Evolutionary conservation across 768 basidiomycete species (phyloP).

Genomic region (Dentipellis sp.): DNA sequence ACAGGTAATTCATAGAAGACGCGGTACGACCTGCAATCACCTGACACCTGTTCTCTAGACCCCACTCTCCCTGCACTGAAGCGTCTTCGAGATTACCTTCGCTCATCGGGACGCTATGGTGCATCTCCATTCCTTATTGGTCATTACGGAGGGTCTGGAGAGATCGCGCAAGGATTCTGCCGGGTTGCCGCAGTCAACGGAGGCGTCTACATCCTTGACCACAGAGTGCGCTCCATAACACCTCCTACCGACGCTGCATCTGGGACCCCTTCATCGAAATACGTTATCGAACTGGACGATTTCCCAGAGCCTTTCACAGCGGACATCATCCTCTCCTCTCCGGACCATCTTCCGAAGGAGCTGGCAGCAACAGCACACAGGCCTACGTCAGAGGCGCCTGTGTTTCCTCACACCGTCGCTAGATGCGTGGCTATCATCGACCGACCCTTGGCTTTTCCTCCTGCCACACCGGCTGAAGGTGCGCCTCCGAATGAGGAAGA

Average conservation of each 20-base stretch:
- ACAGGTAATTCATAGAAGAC: constrained; percentile 35
- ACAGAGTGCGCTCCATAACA: constrained; percentile 26
- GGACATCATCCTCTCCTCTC: constrained; percentile 45
- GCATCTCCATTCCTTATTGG: constrained; percentile 85
- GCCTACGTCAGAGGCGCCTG: neutral
- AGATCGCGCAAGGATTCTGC: constrained; percentile 86
- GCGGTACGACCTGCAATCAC: neutral
- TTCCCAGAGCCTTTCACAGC: constrained; percentile 51
- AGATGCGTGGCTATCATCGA: constrained; percentile 45
- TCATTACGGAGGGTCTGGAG: constrained; percentile 89
- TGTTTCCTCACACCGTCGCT: constrained; percentile 24
- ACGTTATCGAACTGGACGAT: constrained; percentile 44
- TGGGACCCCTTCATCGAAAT: constrained; percentile 15
- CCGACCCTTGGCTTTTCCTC: constrained; percentile 24
- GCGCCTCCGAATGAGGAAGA: constrained; percentile 15
- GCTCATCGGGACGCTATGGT: constrained; percentile 80
- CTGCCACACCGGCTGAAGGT: constrained; percentile 23
- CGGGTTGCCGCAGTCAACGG: constrained; percentile 80
- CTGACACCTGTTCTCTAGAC: constrained; percentile 36
- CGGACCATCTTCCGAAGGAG: constrained; percentile 18
- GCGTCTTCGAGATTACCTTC: constrained; percentile 68
- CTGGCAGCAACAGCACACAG: neutral
- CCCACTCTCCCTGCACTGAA: constrained; percentile 51
- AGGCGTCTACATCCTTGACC: constrained; percentile 63
- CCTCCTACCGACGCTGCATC: neutral